Conservation (phyloP, 768 basidiomycete genomes). For the Jaapia argillacea region DNA sequence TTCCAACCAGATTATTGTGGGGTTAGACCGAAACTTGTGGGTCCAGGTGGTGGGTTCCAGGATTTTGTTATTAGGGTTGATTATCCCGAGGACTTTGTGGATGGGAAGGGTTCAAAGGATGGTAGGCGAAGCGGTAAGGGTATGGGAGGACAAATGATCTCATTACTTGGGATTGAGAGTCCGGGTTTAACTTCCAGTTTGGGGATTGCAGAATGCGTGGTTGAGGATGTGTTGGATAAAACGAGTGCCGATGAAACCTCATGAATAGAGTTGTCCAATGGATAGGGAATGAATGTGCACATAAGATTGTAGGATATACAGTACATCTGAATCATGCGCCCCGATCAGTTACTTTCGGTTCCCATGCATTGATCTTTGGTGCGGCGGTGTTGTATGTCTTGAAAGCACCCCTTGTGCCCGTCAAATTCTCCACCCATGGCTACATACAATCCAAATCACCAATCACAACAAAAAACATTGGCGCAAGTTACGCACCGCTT, state of each 20-base stretch:
- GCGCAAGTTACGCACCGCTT: constrained; percentile 51
- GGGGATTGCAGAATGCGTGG: constrained; percentile 79
- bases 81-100: constrained; percentile 31
- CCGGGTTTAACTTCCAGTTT: constrained; percentile 85
- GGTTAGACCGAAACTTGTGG: constrained; percentile 79
- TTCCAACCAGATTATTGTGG: constrained; percentile 79
- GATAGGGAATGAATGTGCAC: no score
- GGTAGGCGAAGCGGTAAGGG: constrained; percentile 13
- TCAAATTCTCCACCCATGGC: constrained; percentile 85
- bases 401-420: constrained; percentile 88
- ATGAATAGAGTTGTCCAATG: not conserved
- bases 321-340: no score
- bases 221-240: constrained; percentile 40
- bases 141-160: constrained; percentile 51
- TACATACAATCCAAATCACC: no score
- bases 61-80: constrained; percentile 75
- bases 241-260: constrained; percentile 1
- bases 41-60: constrained; percentile 64
- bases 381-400: constrained; percentile 79
- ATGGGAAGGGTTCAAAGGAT: constrained; percentile 14
- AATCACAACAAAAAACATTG: no score
- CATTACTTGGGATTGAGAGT: constrained; percentile 83
- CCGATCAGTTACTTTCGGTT: constrained; percentile 57
- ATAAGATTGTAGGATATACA: no score
- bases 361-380: constrained; percentile 79